Percentiles rank a stretch among this genome's conserved stretches.
phyloP scores from a whole-genome alignment of 2,329 filamentous ascomycete species.

The Pseudodiploospora longispora region DNA sequence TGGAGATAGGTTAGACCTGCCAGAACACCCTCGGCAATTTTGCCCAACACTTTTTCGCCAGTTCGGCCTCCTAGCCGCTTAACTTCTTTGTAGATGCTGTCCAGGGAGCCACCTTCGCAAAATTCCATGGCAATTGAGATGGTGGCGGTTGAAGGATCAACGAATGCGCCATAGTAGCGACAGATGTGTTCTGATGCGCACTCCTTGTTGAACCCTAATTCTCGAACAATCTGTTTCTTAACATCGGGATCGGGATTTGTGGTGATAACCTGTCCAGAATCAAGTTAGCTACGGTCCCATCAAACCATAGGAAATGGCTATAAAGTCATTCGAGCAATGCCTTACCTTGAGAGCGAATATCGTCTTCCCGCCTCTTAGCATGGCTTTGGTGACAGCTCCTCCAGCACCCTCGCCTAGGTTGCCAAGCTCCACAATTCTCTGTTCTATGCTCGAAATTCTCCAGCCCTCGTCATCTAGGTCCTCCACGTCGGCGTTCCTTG shows the following conservation, averaged over 20 bases:
- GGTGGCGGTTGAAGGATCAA: conserved; percentile 89
- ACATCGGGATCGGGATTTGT: conserved; percentile 96
- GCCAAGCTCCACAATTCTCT: conserved; percentile 79
- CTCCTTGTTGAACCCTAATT: conserved; percentile 95
- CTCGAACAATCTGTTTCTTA: conserved; percentile 95
- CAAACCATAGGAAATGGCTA: conserved; percentile 9
- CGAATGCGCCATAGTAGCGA: conserved; percentile 93
- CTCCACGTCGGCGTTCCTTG: conserved; percentile 79
- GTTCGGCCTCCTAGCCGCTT: conserved; percentile 91
- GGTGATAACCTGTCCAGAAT: conserved; percentile 69
- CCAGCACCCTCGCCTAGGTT: conserved; percentile 91
- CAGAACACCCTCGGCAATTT: conserved; percentile 90
- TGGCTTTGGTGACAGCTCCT: conserved; percentile 87
- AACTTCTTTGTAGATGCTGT: conserved; percentile 95
- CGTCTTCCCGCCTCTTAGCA: conserved; percentile 83
- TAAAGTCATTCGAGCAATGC: conserved; percentile 1
- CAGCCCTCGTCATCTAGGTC: conserved; percentile 93
- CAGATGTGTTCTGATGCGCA: conserved; percentile 96
- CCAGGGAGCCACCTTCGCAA: conserved; percentile 90
- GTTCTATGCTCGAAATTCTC: conserved; percentile 85
- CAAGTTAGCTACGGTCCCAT: neutral
- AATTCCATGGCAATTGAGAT: conserved; percentile 99
- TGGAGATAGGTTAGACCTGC: conserved; percentile 93
- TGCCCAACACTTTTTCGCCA: conserved; percentile 93
- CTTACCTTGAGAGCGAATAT: conserved; percentile 90